Evolutionary conservation across 1,139 yeast species (phyloP).

Genomic region (Candida gigantensis): DNA sequence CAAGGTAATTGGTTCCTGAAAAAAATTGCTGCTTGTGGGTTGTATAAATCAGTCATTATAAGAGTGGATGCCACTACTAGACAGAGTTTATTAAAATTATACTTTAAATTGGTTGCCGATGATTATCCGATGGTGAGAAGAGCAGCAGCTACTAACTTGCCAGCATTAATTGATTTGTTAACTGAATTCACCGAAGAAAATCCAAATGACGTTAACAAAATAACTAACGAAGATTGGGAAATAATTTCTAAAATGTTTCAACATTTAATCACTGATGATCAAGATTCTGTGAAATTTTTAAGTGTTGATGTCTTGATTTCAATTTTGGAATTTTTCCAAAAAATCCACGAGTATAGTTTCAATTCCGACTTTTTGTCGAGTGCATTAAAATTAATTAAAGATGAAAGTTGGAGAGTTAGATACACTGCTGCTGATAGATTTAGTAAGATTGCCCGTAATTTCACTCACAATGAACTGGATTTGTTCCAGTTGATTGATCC

Average conservation of each 20-base stretch:
- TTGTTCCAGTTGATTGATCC: slow-evolving; percentile 62
- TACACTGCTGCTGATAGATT: slow-evolving; percentile 96
- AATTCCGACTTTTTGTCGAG: slow-evolving; percentile 61
- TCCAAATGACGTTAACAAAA: slow-evolving; percentile 25
- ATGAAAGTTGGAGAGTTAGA: slow-evolving; percentile 97
- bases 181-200: slow-evolving; percentile 36
- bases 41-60: slow-evolving; percentile 70
- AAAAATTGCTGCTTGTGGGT: slow-evolving; percentile 89
- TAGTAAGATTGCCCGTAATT: slow-evolving; percentile 68
- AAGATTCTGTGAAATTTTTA: slow-evolving; percentile 91
- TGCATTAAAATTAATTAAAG: slow-evolving; percentile 66
- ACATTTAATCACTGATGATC: slow-evolving; percentile 78
- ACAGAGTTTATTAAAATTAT: slow-evolving; percentile 63
- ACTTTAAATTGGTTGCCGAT: slow-evolving; percentile 74
- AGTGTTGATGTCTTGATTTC: slow-evolving; percentile 85
- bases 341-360: slow-evolving; percentile 56
- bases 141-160: slow-evolving; percentile 86
- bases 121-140: slow-evolving; percentile 99
- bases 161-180: slow-evolving; percentile 62
- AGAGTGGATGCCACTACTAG: slow-evolving; percentile 59
- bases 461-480: slow-evolving; percentile 55
- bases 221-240: slow-evolving; percentile 63
- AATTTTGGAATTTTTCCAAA: slow-evolving; percentile 63
- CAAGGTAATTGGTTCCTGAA: slow-evolving; percentile 95
- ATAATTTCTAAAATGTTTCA: slow-evolving; percentile 80